Evolutionary conservation across 331 rosid species (phyloP).

Genomic region (Malus hybrid): DNA sequence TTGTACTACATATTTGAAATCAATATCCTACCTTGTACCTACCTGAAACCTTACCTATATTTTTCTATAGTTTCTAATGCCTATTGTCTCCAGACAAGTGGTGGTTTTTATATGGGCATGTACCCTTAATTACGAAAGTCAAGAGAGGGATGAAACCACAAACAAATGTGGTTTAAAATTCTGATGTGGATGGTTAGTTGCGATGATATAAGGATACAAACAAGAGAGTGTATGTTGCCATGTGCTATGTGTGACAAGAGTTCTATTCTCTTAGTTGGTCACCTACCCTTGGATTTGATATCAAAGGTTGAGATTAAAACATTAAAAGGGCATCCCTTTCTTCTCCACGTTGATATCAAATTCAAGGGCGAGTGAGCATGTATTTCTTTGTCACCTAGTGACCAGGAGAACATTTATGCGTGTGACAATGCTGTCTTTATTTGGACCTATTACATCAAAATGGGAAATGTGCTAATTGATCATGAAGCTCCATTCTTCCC

Average conservation of each 20-base stretch:
- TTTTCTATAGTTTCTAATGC: neutral
- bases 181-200: neutral
- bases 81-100: too few relatives aligned
- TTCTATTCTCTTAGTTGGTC: neutral
- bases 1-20: neutral
- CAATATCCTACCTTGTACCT: neutral
- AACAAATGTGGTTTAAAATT: neutral
- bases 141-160: neutral
- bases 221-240: neutral
- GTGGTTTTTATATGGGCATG: too few relatives aligned
- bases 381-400: neutral
- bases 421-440: neutral
- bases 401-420: neutral
- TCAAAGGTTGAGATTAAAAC: neutral
- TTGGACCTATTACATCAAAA: neutral
- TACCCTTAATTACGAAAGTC: neutral
- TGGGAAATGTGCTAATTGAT: neutral
- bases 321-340: neutral
- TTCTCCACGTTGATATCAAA: neutral
- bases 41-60: neutral
- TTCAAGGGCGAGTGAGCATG: neutral
- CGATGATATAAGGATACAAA: too few relatives aligned
- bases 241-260: neutral
- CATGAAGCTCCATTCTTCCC: neutral
- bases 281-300: neutral